These are phyloP conservation scores for Didymella segeticola DNA, from an alignment of 2,329 filamentous ascomycete species.

Conservation along the genomic window DNA sequence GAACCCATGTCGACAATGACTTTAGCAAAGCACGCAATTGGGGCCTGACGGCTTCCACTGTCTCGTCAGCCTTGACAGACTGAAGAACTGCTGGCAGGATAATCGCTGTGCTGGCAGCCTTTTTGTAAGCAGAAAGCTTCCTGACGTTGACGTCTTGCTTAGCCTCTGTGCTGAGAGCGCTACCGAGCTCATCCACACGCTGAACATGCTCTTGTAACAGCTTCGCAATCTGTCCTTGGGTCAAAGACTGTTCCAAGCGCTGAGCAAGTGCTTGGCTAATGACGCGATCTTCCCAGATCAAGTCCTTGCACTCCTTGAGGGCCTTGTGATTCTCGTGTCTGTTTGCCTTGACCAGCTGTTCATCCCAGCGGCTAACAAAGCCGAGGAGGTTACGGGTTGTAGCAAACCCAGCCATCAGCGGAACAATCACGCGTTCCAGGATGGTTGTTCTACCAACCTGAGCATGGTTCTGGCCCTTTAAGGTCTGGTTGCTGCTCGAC, in stretches of 20 bases:
- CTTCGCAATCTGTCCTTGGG: slow-evolving; percentile 38
- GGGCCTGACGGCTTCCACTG: slow-evolving; percentile 26
- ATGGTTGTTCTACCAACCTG: slow-evolving; percentile 4
- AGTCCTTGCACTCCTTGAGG: slow-evolving; percentile 22
- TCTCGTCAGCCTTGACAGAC: slow-evolving; percentile 35
- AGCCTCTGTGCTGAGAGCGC: slow-evolving; percentile 17
- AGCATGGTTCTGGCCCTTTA: neutral
- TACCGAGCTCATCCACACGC: slow-evolving; percentile 26
- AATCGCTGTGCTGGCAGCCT: slow-evolving; percentile 37
- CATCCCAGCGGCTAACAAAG: slow-evolving; percentile 45
- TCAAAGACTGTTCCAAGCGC: slow-evolving; percentile 43
- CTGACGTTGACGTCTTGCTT: slow-evolving; percentile 26
- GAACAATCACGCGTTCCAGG: slow-evolving; percentile 33
- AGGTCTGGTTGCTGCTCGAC: neutral
- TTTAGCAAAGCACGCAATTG: slow-evolving; percentile 33
- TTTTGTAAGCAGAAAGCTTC: slow-evolving; percentile 30
- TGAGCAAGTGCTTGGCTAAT: slow-evolving; percentile 31
- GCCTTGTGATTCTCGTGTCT: slow-evolving; percentile 24
- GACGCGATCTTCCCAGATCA: slow-evolving; percentile 42
- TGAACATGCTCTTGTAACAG: slow-evolving; percentile 38
- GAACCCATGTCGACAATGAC: slow-evolving; percentile 30
- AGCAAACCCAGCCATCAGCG: slow-evolving; percentile 44
- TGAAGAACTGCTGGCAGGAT: slow-evolving; percentile 38
- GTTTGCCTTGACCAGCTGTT: slow-evolving; percentile 35
- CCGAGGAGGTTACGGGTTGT: slow-evolving; percentile 44